Evolutionary conservation across 179 eudicot species (phyloP).

Genomic region (Heliamphora pulchella): DNA sequence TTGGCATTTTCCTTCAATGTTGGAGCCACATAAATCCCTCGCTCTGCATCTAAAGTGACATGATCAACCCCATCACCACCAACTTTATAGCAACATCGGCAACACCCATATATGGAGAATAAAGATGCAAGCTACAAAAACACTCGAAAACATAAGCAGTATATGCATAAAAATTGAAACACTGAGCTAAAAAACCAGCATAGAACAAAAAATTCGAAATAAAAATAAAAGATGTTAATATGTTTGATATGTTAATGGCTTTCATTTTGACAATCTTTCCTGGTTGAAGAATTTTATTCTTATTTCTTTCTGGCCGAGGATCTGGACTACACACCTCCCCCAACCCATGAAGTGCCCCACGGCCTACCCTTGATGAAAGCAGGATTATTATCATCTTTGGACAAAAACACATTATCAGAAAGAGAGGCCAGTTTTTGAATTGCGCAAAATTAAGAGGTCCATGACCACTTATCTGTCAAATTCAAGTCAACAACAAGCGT

Average conservation of each 20-base stretch:
- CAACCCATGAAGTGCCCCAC: background rate
- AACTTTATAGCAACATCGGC: constrained; percentile 23
- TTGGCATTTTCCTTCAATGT: constrained; percentile 29
- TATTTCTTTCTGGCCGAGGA: background rate
- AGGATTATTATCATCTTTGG: background rate
- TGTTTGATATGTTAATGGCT: background rate
- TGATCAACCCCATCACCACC: constrained; percentile 22
- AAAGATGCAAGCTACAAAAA: constrained; percentile 55
- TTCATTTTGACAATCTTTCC: background rate
- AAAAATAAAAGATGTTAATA: background rate
- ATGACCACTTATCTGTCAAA: background rate
- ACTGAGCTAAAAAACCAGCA: background rate
- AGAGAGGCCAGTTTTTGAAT: background rate
- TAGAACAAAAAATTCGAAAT: background rate
- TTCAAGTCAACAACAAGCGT: too few relatives aligned
- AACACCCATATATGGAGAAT: constrained; percentile 64
- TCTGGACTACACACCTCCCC: background rate
- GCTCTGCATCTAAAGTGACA: constrained; percentile 36
- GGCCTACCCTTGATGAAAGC: background rate
- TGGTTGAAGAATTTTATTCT: background rate
- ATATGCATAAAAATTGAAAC: background rate
- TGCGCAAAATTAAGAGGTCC: background rate
- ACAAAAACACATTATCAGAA: background rate
- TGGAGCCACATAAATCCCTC: constrained; percentile 33
- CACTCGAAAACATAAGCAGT: constrained; percentile 14